Conservation (phyloP, 768 basidiomycete genomes). For the Udeniomyces megalosporus region DNA sequence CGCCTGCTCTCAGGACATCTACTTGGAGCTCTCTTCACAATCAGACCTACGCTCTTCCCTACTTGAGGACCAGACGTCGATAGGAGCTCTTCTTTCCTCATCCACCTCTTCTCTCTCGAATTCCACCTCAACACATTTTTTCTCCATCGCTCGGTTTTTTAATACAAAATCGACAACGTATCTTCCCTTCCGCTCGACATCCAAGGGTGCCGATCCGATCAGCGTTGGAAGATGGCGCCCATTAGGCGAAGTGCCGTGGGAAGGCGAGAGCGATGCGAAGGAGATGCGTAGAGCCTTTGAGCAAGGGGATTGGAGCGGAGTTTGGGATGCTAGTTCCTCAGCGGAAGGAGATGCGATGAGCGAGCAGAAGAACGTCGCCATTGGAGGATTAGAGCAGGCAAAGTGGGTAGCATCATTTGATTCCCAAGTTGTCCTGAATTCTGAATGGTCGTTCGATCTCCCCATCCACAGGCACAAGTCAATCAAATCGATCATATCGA, state of each 20-base stretch:
- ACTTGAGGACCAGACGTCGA: not conserved
- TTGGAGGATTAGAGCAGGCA: not conserved
- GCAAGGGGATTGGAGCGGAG: not conserved
- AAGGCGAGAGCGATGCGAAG: not conserved
- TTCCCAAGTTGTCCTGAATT: not conserved
- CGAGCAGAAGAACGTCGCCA: too few relatives aligned
- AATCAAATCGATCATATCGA: not conserved
- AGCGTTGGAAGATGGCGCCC: constrained; percentile 1
- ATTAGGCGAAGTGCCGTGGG: not conserved
- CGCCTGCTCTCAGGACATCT: too few relatives aligned
- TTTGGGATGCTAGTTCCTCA: not conserved
- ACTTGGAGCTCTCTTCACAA: too few relatives aligned
- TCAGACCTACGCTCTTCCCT: too few relatives aligned
- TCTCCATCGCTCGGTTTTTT: not conserved
- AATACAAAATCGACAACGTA: not conserved
- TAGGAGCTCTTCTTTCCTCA: not conserved
- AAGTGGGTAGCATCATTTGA: not conserved
- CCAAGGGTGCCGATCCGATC: not conserved
- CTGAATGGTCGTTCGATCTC: not conserved
- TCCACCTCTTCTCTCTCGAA: not conserved
- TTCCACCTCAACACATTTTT: not conserved
- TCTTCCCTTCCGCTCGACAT: not conserved
- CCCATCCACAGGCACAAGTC: not conserved
- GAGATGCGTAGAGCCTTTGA: not conserved
- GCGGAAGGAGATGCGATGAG: not conserved